Percentiles rank a stretch among this genome's conserved stretches.
Conservation (phyloP, 2,329 filamentous ascomycete genomes). For the Didymella glomerata region DNA sequence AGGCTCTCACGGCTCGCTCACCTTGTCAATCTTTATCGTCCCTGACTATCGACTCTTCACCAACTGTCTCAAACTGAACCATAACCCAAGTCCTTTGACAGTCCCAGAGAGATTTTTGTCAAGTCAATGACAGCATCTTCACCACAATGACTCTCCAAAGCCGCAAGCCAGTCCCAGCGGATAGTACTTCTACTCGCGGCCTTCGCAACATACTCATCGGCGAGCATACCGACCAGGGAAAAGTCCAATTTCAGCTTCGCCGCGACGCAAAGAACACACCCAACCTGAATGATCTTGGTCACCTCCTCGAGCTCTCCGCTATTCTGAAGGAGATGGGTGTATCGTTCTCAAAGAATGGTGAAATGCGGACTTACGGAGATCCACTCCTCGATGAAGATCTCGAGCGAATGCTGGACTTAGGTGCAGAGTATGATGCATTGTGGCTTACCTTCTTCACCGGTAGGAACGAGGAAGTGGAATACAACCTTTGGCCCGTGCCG, state of each 20-base stretch:
- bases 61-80: background rate
- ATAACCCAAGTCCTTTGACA: background rate
- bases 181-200: background rate
- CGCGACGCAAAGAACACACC: background rate
- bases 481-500: conserved; percentile 10
- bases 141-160: background rate
- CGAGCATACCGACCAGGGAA: background rate
- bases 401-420: conserved; percentile 21
- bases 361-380: conserved; percentile 21
- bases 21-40: background rate
- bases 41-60: no score
- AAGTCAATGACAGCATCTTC: background rate
- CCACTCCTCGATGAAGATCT: conserved; percentile 14
- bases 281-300: background rate
- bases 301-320: conserved; percentile 4
- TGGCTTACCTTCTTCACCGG: conserved; percentile 18
- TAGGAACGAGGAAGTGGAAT: background rate
- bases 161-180: background rate
- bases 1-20: background rate
- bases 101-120: background rate
- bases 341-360: conserved; percentile 15
- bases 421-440: conserved; percentile 19
- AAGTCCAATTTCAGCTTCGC: background rate
- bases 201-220: background rate
- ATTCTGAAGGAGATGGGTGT: conserved; percentile 21